These are phyloP conservation scores for Pythium sukuiense DNA, from an alignment of 352 stramenopile species.

Conservation along the genomic window DNA sequence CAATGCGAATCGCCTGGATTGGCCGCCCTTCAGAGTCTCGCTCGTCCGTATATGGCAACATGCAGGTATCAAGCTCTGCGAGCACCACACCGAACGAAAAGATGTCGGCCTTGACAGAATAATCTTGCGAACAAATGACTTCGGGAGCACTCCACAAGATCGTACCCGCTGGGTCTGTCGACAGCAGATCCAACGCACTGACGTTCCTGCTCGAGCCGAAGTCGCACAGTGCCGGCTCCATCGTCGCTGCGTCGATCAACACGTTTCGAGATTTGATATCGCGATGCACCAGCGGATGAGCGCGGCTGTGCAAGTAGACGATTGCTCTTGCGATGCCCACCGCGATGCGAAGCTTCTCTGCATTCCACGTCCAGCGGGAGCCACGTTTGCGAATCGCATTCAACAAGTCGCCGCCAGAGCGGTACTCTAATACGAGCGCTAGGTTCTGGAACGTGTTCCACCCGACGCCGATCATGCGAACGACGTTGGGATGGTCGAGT, in stretches of 20 bases:
- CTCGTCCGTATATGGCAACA: slow-evolving; percentile 31
- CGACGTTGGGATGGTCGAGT: slow-evolving; percentile 57
- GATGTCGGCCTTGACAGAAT: slow-evolving; percentile 47
- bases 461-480: slow-evolving; percentile 51
- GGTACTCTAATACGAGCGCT: slow-evolving; percentile 46
- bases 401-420: slow-evolving; percentile 44
- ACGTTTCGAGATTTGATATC: slow-evolving; percentile 60
- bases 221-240: slow-evolving; percentile 49
- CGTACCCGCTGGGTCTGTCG: slow-evolving; percentile 28
- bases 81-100: slow-evolving; percentile 62
- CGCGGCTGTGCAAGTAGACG: slow-evolving; percentile 47
- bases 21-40: slow-evolving; percentile 15
- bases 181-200: slow-evolving; percentile 24
- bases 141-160: slow-evolving; percentile 54
- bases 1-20: slow-evolving; percentile 28
- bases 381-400: slow-evolving; percentile 28
- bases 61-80: slow-evolving; percentile 56
- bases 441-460: slow-evolving; percentile 67
- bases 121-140: slow-evolving; percentile 37
- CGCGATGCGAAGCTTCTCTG: slow-evolving; percentile 49
- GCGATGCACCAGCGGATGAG: slow-evolving; percentile 45
- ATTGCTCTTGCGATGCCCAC: slow-evolving; percentile 42
- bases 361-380: slow-evolving; percentile 38
- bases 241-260: slow-evolving; percentile 37
- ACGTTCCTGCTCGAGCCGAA: slow-evolving; percentile 39